Evolutionary conservation across 1,139 yeast species (phyloP), one percentile per base, ranked within the genome.

Genomic region (Magnusiomyces fungicola): DNA sequence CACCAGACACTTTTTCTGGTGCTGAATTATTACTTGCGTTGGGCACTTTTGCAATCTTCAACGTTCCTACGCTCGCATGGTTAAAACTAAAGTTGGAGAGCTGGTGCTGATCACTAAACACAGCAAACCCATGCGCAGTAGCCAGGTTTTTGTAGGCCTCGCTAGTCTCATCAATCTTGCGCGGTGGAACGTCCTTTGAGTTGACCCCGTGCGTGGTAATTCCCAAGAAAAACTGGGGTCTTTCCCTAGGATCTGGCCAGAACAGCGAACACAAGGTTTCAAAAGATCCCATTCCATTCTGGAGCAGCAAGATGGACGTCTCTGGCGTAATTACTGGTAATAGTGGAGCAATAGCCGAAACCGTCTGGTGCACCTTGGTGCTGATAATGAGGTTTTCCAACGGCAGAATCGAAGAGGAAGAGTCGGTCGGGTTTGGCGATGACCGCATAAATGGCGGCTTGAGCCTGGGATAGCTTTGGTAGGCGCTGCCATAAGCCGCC

Each of bases 171-270:
- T 78, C 76, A 51, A 74, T 78, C 1, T 49, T 50, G 59, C 61
- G 61, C 24, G 41, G 48, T 7, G 65, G 59, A 24, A 46, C 51
- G 14, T 48, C 45, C 1, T 75, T 72, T 3, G 70, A 62, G 0
- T 73, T 75, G 2, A 84, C 88, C 2, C 97, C 97, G 65, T 90
- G 97, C 2, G 88, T 77, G 37, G 83, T 81, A 16, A 90, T 80
- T 43, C 90, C 96, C 61, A 81, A 83, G 60, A 73, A 79, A 7
- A 90, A 61, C 18, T 68, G 69, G 18, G 95, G 96, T 49, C 80
- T 62, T 1, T 60, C 47, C 0, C 51, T 52, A 1, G 58, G 53
- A 1, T 63, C 61, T 0, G 79, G 78, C 83, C 94, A 88, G n/a
- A 80, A 70, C 7, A 63, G 58, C 1, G 69, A 66, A 16, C 72